A percentile compares a stretch with the other conserved stretches of the same genome.
These are phyloP conservation scores for Trichoderma virens DNA, from an alignment of 495 filamentous ascomycete genomes.

Conservation along the genomic window DNA sequence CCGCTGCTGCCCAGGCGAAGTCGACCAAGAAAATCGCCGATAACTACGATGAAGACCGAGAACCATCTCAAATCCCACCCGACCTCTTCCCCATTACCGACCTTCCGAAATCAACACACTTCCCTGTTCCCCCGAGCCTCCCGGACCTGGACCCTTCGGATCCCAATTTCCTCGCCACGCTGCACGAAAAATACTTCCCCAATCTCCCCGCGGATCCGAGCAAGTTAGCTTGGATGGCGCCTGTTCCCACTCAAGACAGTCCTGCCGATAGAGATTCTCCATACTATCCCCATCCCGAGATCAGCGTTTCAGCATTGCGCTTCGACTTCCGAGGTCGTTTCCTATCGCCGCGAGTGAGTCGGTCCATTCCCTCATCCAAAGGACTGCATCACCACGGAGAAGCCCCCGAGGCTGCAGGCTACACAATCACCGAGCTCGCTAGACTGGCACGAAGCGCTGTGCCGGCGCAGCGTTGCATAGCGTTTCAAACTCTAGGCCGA, in stretches of 20 bases:
- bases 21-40: conserved; percentile 5
- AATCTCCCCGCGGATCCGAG: conserved; percentile 74
- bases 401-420: conserved; percentile 88
- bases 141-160: conserved; percentile 76
- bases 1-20: conserved; percentile 10
- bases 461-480: conserved; percentile 79
- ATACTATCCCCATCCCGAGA: conserved; percentile 72
- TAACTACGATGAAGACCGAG: conserved; percentile 18
- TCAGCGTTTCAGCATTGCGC: conserved; percentile 69
- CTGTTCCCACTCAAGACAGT: conserved; percentile 49
- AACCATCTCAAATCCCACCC: conserved; percentile 22
- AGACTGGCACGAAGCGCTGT: conserved; percentile 73
- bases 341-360: conserved; percentile 63
- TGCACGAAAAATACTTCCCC: conserved; percentile 92
- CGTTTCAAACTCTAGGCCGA: conserved; percentile 82
- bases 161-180: conserved; percentile 69
- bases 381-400: conserved; percentile 93
- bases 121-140: conserved; percentile 27
- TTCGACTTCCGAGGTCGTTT: conserved; percentile 81
- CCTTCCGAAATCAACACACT: conserved; percentile 30
- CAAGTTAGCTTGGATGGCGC: conserved; percentile 82
- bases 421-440: conserved; percentile 85
- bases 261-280: conserved; percentile 55
- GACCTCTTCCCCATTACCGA: conserved; percentile 57
- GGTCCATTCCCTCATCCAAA: conserved; percentile 60